Evolutionary conservation across 1,284 basidiomycete genomes (phyloP), one percentile per base, ranked within the genome.

Genomic region (Amylostereum chailletii): DNA sequence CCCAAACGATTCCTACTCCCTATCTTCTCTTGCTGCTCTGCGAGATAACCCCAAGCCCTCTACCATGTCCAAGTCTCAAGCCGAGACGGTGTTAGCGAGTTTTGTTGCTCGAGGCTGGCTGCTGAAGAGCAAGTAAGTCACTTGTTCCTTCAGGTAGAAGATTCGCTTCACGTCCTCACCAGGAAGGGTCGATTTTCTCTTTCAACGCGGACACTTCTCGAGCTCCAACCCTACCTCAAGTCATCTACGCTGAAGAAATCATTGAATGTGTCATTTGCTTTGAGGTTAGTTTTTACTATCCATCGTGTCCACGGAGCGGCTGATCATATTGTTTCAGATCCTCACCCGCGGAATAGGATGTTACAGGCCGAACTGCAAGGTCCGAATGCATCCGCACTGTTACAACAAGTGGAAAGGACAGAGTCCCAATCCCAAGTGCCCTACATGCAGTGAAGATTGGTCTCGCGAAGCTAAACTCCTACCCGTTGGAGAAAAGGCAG

Each of bases 31-130:
- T 30, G 82, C 81, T 3, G 90, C 90, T 0, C 69, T 90, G 36
- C 79, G 84, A 46, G 87, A 90, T 66, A 76, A 81, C 30, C 71
- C 69, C 51, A 60, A 71, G 34, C 67, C 88, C 59, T 68, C 78
- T 0, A 81, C 70, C 52, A 83, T 93, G 74, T 81, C 81, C 45
- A 86, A 90, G 63, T 71, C 80, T 3, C 84, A 86, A 53, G 85
- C 80, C 1, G 87, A 94, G 65, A 64, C 74, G 39, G 75, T 90
- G 7, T 65, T 94, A 19, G 70, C 73, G 31, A 91, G 86, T 56
- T 88, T 94, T 59, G 86, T 93, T 1, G 81, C 86, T 27, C 83
- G 81, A 56, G 85, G 86, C 29, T 90, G 90, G 90, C 65, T 92
- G 2, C 55, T 77, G 36, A 85, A 82, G 65, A 89, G 85, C 78